phyloP scores from a whole-genome alignment of 2,329 filamentous ascomycete genomes.

The Fusarium metavorans region DNA sequence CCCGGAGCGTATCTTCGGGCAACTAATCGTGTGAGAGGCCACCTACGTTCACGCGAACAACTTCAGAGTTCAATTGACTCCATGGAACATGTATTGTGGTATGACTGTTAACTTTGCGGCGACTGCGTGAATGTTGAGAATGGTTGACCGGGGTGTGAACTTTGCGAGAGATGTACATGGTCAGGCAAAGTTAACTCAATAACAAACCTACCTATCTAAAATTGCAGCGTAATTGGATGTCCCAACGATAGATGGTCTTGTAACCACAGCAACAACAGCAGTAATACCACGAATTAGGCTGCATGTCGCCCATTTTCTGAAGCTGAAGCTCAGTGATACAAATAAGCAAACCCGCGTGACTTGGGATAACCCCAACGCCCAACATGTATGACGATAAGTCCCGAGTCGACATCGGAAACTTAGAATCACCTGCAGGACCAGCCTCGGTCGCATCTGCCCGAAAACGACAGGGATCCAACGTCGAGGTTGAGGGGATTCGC shows the following conservation, averaged over 20 bases:
- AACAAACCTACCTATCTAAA: not conserved
- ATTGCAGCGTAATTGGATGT: not conserved
- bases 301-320: not conserved
- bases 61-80: not conserved
- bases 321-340: not conserved
- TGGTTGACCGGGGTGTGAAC: not conserved
- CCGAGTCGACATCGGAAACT: not conserved
- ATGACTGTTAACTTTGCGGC: not conserved
- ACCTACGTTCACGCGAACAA: not conserved
- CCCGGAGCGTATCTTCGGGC: too few species aligned
- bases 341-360: not conserved
- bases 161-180: not conserved
- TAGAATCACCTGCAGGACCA: not conserved
- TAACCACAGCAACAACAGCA: not conserved
- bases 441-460: not conserved
- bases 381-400: not conserved
- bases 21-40: not conserved
- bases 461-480: not conserved
- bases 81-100: not conserved
- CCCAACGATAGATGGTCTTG: not conserved
- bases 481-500: conserved; percentile 31
- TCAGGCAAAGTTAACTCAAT: not conserved
- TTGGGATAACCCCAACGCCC: not conserved
- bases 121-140: not conserved
- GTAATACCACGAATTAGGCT: not conserved